phyloP scores from a whole-genome alignment of 768 basidiomycete species.

The Tricholoma sp. region DNA sequence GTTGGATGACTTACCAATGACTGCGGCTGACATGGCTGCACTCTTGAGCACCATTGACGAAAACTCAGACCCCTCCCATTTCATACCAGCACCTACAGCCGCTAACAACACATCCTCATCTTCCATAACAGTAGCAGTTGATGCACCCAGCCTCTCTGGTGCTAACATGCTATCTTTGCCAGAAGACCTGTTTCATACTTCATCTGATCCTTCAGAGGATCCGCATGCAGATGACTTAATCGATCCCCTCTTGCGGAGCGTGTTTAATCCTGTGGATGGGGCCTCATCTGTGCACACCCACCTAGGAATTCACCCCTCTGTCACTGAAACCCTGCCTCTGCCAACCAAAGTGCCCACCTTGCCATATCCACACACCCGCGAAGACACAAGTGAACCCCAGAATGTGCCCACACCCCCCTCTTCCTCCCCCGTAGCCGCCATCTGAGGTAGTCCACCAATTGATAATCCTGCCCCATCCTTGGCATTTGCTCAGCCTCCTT shows the following conservation, averaged over 20 bases:
- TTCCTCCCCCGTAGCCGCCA: too few species aligned
- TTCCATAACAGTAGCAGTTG: background rate
- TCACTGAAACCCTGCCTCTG: background rate
- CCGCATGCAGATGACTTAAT: background rate
- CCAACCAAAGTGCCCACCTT: too few species aligned
- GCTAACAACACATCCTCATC: background rate
- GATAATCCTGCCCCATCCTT: too few species aligned
- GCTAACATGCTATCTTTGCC: background rate
- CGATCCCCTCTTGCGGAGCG: background rate
- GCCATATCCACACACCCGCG: background rate
- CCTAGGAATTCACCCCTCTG: background rate
- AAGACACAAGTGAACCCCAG: background rate
- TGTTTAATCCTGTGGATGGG: background rate
- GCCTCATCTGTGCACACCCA: too few species aligned
- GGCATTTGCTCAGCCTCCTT: too few species aligned
- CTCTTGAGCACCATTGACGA: background rate
- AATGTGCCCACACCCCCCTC: too few species aligned
- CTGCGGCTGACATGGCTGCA: background rate
- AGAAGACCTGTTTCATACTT: background rate
- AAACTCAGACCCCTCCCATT: background rate
- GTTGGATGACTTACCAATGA: background rate
- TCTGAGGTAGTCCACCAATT: background rate
- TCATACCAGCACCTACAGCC: background rate
- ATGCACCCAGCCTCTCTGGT: background rate
- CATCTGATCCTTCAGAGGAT: background rate